Evolutionary conservation across 306 rosid species (phyloP).

Genomic region (Inga leiocalycina): DNA sequence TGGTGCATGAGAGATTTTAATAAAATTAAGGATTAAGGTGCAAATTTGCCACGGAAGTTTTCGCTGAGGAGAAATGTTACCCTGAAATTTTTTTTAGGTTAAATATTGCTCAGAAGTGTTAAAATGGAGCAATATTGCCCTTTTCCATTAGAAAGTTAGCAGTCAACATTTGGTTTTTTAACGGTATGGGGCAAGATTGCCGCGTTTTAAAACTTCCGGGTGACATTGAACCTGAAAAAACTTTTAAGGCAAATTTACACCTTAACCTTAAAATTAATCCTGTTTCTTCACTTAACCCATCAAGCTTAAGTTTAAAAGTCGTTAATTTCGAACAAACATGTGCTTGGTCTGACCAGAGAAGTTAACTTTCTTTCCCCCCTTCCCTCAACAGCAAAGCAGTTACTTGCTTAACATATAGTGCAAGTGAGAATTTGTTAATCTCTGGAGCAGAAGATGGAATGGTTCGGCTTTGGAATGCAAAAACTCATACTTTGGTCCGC

Average conservation of each 20-base stretch:
- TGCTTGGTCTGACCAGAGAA: conserved; percentile 9
- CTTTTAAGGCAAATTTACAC: too few species aligned
- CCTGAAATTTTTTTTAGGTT: too few species aligned
- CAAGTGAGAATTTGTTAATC: conserved; percentile 51
- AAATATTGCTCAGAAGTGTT: too few species aligned
- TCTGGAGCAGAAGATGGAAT: conserved; percentile 86
- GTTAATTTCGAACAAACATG: background rate
- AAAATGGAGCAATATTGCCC: too few species aligned
- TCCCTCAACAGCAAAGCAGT: conserved; percentile 62
- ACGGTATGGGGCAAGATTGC: too few species aligned
- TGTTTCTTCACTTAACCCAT: background rate
- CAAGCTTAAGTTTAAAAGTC: background rate
- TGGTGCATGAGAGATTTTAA: background rate
- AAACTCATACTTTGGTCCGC: conserved; percentile 55
- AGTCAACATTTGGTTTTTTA: too few species aligned
- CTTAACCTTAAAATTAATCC: background rate
- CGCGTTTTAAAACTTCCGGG: too few species aligned
- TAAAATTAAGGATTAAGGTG: too few species aligned
- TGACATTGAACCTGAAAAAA: too few species aligned
- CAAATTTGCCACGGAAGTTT: too few species aligned
- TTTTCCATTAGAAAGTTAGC: too few species aligned
- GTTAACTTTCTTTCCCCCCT: conserved; percentile 6
- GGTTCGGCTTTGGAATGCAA: conserved; percentile 74
- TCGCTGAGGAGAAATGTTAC: too few species aligned
- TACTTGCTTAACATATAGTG: conserved; percentile 62